Evolutionary conservation across 2,329 filamentous ascomycete species (phyloP), one percentile per base, ranked within the genome.

Genomic region (Pseudocercospora crystallina): DNA sequence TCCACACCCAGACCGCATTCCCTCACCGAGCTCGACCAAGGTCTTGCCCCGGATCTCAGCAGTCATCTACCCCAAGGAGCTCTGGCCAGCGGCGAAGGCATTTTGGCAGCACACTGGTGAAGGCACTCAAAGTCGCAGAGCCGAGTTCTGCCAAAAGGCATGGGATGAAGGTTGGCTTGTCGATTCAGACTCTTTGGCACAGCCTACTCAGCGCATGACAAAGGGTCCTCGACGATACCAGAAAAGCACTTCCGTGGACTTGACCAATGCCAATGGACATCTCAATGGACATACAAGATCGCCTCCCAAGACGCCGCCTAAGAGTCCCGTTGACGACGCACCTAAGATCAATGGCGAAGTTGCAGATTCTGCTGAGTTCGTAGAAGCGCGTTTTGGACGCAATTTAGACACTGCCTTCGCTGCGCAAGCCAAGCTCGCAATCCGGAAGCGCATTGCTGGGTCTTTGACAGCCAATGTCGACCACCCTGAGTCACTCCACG

Each of bases 61-160:
- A 17, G 84, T 96, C 2, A 67, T 97, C 36, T 90, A 86, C 61
- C 82, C 85, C 0, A 75, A 80, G 39, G 80, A 84, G 10, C 73
- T 83, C 13, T 91, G 86, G 61, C 73, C 82, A 4, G 71, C 87
- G 52, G 89, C 90, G n/a, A 97, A 96, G 70, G 82, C 90, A 63
- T 96, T 95, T 65, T 99, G 94, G 94, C 94, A 97, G 69, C 94
- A 99, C 69, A 87, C 89, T 0, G 94, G 94, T 14, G 91, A 96
- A 55, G 94, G 94, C 12, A 79, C 96, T 11, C 96, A 91, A 0
- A 96, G 91, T 68, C 85, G 94, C 43, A 83, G 90, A 35, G 91
- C 90, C 31, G 92, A 96, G 67, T 96, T 95, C 69, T 96, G 89
- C 66, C 83, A 90, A 53, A 77, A 80, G 36, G 79, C 92, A 1